Evolutionary conservation across 805 yeast species (phyloP).

Genomic region (Scheffersomyces coipomensis): DNA sequence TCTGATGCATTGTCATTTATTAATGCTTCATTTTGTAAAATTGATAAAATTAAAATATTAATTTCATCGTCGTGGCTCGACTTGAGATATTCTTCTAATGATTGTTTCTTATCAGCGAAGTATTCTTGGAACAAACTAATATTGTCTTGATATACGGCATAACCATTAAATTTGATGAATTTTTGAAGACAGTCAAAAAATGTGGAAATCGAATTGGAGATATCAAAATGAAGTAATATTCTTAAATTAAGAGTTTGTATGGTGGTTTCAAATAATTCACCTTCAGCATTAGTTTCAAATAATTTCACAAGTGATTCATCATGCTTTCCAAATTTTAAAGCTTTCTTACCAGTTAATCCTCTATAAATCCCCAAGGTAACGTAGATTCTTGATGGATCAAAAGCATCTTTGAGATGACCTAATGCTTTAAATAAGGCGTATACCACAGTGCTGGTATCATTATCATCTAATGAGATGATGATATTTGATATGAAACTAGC

Average conservation of each 20-base stretch:
- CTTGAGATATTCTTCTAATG: no score
- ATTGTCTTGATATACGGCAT: conserved; percentile 17
- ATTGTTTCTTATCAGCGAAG: not conserved
- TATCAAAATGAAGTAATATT: conserved; percentile 39
- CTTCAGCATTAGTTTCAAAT: conserved; percentile 44
- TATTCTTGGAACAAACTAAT: conserved; percentile 2
- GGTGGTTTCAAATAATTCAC: conserved; percentile 49
- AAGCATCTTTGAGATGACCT: conserved; percentile 47
- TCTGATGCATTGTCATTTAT: not conserved
- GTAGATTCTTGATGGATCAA: conserved; percentile 71
- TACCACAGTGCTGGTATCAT: conserved; percentile 22
- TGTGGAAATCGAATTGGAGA: conserved; percentile 10
- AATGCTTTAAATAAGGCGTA: conserved; percentile 42
- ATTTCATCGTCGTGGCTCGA: not conserved
- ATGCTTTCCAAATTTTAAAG: conserved; percentile 24
- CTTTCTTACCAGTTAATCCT: conserved; percentile 41
- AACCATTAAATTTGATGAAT: conserved; percentile 41
- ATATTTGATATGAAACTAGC: conserved; percentile 43
- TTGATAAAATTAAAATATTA: not conserved
- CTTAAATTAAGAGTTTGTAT: conserved; percentile 53
- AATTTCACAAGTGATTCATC: conserved; percentile 22
- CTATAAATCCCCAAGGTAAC: conserved; percentile 53
- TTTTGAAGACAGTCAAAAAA: conserved; percentile 29
- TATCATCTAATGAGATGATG: conserved; percentile 23
- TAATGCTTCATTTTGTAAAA: not conserved